Percentiles rank a stretch among this genome's conserved stretches.
phyloP scores from a whole-genome alignment of 148 eudicot genomes.

The Rhododendron ferrugineum region DNA sequence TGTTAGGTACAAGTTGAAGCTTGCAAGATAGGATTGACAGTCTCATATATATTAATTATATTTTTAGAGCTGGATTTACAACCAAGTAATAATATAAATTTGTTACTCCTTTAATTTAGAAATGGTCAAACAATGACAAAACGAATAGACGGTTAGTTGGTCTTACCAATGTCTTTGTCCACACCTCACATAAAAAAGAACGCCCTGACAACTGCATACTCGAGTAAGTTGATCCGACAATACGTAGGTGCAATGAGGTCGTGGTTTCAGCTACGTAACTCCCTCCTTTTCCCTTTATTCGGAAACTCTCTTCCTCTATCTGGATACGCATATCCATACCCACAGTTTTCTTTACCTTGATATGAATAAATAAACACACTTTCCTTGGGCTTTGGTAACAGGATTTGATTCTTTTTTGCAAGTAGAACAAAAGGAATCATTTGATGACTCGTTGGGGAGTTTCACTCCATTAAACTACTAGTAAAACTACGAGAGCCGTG shows the following conservation, averaged over 20 bases:
- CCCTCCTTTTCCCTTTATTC: background rate
- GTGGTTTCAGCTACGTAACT: background rate
- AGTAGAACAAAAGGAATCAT: background rate
- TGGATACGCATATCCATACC: background rate
- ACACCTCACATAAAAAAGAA: background rate
- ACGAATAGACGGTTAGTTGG: background rate
- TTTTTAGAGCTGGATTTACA: no score
- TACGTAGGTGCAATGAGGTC: background rate
- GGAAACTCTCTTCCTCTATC: background rate
- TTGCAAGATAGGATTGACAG: background rate
- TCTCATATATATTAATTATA: background rate
- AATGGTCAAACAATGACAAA: background rate
- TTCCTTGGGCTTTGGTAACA: background rate
- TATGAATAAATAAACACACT: background rate
- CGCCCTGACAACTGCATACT: background rate
- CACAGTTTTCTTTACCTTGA: background rate
- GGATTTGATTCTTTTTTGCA: background rate
- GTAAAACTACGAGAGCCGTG: background rate
- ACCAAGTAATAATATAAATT: no score
- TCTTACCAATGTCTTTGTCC: background rate
- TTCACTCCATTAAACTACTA: background rate
- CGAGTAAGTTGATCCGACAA: background rate
- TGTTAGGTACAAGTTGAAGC: background rate
- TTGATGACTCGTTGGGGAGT: background rate
- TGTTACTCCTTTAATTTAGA: background rate